These are phyloP conservation scores for Cydonia oblonga DNA, from an alignment of 331 rosid genomes.

Conservation along the genomic window DNA sequence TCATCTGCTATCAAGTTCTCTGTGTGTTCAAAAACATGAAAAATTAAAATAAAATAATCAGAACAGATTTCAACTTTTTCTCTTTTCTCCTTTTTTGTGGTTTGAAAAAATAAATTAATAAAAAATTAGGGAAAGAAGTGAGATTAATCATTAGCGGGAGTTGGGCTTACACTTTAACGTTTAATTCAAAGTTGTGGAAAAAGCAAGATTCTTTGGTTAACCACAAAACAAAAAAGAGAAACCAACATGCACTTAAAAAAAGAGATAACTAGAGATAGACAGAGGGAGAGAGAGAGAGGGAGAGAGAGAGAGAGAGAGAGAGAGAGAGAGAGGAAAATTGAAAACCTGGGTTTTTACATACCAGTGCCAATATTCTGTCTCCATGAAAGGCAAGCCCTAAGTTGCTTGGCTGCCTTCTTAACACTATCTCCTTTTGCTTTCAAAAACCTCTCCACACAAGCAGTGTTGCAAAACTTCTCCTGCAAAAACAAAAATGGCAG, in stretches of 20 bases:
- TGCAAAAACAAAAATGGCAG: conserved; percentile 3
- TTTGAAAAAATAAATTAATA: background rate
- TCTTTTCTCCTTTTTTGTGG: background rate
- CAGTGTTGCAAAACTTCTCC: conserved; percentile 88
- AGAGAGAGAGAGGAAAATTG: background rate
- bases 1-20: conserved; percentile 89
- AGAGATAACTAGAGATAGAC: background rate
- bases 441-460: conserved; percentile 71
- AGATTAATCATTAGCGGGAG: conserved; percentile 26
- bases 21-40: conserved; percentile 14
- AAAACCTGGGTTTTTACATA: conserved; percentile 3
- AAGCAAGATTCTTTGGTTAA: conserved; percentile 29
- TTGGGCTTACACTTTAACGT: conserved; percentile 20
- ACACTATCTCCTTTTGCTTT: conserved; percentile 76
- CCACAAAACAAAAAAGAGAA: conserved; percentile 11
- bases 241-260: background rate
- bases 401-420: conserved; percentile 79
- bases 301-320: background rate
- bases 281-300: background rate
- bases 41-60: background rate
- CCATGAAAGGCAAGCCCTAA: conserved; percentile 90
- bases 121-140: conserved; percentile 4
- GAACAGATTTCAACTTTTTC: background rate
- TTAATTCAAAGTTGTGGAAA: conserved; percentile 22
- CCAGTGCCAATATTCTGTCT: conserved; percentile 73